These are phyloP conservation scores for Myrica gale DNA, from an alignment of 306 rosid species.

Conservation along the genomic window DNA sequence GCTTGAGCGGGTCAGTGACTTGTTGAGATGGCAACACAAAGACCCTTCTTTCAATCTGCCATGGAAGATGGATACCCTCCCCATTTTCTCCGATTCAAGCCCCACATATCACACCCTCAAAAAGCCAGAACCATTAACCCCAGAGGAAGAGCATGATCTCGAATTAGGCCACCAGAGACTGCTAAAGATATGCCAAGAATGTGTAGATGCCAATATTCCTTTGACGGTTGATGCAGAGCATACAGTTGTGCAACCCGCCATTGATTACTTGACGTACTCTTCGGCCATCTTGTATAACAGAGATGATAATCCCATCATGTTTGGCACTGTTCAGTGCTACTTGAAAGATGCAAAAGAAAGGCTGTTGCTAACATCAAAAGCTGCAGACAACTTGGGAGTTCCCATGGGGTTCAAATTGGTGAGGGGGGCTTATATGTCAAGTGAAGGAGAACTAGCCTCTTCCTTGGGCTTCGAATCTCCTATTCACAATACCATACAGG, in stretches of 20 bases:
- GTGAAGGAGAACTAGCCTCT: constrained; percentile 55
- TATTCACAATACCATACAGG: constrained; percentile 60
- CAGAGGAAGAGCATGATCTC: constrained; percentile 70
- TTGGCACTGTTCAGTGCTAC: constrained; percentile 76
- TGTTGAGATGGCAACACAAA: constrained; percentile 80
- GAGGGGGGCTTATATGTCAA: constrained; percentile 92
- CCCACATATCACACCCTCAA: constrained; percentile 69
- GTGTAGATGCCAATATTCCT: constrained; percentile 54
- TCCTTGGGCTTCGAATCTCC: constrained; percentile 68
- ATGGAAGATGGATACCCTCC: constrained; percentile 73
- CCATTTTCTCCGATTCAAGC: constrained; percentile 57
- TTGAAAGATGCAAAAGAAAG: constrained; percentile 81
- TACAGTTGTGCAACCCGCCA: constrained; percentile 77
- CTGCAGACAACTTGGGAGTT: constrained; percentile 60
- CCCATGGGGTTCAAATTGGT: constrained; percentile 84
- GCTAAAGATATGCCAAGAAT: constrained; percentile 48
- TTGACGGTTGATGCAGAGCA: constrained; percentile 80
- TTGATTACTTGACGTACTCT: constrained; percentile 81
- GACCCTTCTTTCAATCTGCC: constrained; percentile 64
- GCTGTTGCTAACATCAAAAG: constrained; percentile 36
- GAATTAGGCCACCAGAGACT: constrained; percentile 53
- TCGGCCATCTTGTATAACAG: constrained; percentile 59
- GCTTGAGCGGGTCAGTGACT: constrained; percentile 61
- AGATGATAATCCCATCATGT: constrained; percentile 48
- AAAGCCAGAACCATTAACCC: constrained; percentile 54